Conservation (phyloP, 129 eudicot species). For the Flaveria robusta region DNA sequence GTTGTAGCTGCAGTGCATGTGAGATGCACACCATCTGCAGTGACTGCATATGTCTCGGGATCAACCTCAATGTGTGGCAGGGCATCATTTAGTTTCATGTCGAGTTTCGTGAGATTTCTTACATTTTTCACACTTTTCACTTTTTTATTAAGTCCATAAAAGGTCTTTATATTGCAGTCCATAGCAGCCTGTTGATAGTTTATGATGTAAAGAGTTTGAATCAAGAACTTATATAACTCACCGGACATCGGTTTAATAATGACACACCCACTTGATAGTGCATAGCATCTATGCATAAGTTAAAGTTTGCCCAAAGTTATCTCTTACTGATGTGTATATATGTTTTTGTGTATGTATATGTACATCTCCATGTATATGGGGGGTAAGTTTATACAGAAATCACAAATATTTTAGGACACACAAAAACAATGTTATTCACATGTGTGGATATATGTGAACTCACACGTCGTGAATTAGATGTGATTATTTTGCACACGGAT, state of each 20-base stretch:
- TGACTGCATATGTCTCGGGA: conserved; percentile 83
- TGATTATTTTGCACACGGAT: neutral
- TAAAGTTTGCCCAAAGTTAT: neutral
- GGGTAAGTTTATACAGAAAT: neutral
- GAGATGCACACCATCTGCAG: conserved; percentile 74
- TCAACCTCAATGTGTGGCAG: conserved; percentile 86
- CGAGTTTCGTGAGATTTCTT: conserved; percentile 72
- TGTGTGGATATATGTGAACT: neutral
- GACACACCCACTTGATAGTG: neutral
- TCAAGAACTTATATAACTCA: neutral
- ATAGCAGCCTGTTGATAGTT: conserved; percentile 64
- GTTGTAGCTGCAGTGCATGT: conserved; percentile 77
- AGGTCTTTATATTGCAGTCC: conserved; percentile 56
- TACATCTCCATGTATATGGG: neutral
- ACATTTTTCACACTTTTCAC: conserved; percentile 76
- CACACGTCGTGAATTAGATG: neutral
- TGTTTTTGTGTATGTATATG: neutral
- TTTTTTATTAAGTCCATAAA: conserved; percentile 71
- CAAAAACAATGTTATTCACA: neutral
- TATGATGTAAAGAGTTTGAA: neutral
- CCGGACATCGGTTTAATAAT: neutral
- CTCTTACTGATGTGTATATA: neutral
- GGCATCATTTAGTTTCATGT: conserved; percentile 95
- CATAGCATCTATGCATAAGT: conserved; percentile 13
- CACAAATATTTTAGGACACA: neutral